Evolutionary conservation across 164 flowering plant genomes (phyloP).

Genomic region (Houttuynia cordata): DNA sequence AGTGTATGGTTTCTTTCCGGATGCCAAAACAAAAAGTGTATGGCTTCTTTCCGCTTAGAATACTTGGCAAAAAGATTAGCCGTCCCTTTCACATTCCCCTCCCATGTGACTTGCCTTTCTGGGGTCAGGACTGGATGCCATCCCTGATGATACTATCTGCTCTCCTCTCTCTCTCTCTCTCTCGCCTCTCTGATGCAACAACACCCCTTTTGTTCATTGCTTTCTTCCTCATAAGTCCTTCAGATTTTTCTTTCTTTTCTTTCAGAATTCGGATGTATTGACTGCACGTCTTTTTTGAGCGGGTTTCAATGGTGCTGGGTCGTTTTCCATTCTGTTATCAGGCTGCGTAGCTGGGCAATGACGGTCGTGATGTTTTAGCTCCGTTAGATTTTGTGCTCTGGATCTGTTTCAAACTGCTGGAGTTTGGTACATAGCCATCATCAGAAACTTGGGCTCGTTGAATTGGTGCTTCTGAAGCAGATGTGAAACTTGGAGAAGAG

Average conservation of each 20-base stretch:
- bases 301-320: not conserved
- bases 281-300: not conserved
- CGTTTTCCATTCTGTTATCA: not conserved
- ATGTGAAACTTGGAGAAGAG: no score
- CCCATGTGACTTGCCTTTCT: not conserved
- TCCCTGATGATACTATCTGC: constrained; percentile 6
- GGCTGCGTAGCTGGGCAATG: not conserved
- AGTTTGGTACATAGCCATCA: no score
- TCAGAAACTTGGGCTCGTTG: no score
- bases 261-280: not conserved
- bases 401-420: no score
- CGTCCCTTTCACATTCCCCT: not conserved
- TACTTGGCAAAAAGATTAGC: not conserved
- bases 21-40: not conserved
- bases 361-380: not conserved
- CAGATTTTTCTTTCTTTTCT: not conserved
- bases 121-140: constrained; percentile 10
- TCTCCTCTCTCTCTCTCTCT: not conserved
- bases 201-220: not conserved
- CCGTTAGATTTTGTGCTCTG: no score
- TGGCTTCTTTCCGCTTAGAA: not conserved
- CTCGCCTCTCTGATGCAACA: not conserved
- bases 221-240: not conserved
- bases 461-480: no score
- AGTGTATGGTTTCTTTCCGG: no score